Evolutionary conservation across 1,284 basidiomycete species (phyloP).

Genomic region (Papiliotrema laurentii): DNA sequence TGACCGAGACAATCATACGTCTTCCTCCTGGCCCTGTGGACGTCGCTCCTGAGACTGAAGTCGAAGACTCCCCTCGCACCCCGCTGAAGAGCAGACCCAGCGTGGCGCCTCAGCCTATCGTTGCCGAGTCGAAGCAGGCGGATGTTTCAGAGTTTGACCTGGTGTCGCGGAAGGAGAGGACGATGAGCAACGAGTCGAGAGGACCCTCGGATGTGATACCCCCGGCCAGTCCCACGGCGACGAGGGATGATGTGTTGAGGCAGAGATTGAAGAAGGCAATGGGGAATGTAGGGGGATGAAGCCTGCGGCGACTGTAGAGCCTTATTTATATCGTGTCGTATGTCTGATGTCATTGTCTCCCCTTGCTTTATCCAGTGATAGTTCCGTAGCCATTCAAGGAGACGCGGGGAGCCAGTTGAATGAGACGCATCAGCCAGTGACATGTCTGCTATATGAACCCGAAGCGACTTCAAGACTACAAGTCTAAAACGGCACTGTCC

Average conservation of each 20-base stretch:
- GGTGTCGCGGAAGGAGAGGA: slow-evolving; percentile 2
- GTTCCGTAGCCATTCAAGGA: too few species aligned
- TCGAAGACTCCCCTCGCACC: not conserved
- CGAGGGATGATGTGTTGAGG: slow-evolving; percentile 42
- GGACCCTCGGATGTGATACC: slow-evolving; percentile 3
- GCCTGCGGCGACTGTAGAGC: too few species aligned
- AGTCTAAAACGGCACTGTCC: too few species aligned
- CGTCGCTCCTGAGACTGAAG: not conserved
- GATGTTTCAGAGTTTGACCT: not conserved
- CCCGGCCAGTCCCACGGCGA: slow-evolving; percentile 4
- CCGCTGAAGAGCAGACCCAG: slow-evolving; percentile 1
- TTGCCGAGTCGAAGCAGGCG: not conserved
- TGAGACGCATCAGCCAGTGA: too few species aligned
- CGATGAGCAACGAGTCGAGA: not conserved
- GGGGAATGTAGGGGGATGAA: slow-evolving; percentile 19
- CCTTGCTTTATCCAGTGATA: too few species aligned
- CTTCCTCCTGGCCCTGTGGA: slow-evolving; percentile 7
- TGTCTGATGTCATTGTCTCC: too few species aligned
- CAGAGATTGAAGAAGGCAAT: slow-evolving; percentile 47
- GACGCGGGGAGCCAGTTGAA: too few species aligned
- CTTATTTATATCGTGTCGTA: too few species aligned
- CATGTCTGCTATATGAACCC: too few species aligned
- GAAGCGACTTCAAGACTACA: too few species aligned
- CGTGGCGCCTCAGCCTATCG: not conserved
- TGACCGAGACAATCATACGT: slow-evolving; percentile 60